Evolutionary conservation across 2,329 filamentous ascomycete species (phyloP).

Genomic region (Hirsutella thompsonii): DNA sequence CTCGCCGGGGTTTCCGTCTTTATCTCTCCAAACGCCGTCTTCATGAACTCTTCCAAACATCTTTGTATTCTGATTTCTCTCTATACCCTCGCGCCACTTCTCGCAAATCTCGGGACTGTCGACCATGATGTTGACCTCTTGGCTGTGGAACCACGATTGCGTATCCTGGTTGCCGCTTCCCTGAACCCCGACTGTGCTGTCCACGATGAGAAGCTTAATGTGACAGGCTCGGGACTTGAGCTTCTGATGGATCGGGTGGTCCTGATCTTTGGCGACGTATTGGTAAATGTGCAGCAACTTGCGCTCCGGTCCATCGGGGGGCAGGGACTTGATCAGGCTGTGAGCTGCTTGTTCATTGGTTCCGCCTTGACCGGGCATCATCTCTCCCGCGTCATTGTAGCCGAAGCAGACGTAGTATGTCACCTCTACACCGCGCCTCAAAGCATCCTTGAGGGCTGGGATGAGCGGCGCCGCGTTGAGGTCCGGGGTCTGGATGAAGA

Average conservation of each 20-base stretch:
- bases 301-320: conserved; percentile 9
- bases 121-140: conserved; percentile 67
- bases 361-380: conserved; percentile 63
- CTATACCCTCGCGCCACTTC: conserved; percentile 20
- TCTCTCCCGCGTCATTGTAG: conserved; percentile 67
- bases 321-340: conserved; percentile 42
- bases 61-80: not conserved
- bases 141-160: conserved; percentile 65
- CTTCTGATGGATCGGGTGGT: conserved; percentile 49
- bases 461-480: conserved; percentile 60
- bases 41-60: not conserved
- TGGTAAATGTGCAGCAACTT: conserved; percentile 45
- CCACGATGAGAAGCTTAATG: conserved; percentile 65
- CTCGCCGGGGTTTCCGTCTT: not conserved
- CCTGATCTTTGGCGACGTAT: conserved; percentile 66
- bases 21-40: not conserved
- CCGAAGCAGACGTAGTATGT: conserved; percentile 63
- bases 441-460: conserved; percentile 48
- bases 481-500: conserved; percentile 73
- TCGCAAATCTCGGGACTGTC: conserved; percentile 49
- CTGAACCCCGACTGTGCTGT: conserved; percentile 54
- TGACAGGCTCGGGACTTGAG: conserved; percentile 59
- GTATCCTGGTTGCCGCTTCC: conserved; percentile 74
- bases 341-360: conserved; percentile 61
- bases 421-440: conserved; percentile 54